These are phyloP conservation scores for Parietaria judaica DNA, from an alignment of 306 rosid genomes.

Conservation along the genomic window DNA sequence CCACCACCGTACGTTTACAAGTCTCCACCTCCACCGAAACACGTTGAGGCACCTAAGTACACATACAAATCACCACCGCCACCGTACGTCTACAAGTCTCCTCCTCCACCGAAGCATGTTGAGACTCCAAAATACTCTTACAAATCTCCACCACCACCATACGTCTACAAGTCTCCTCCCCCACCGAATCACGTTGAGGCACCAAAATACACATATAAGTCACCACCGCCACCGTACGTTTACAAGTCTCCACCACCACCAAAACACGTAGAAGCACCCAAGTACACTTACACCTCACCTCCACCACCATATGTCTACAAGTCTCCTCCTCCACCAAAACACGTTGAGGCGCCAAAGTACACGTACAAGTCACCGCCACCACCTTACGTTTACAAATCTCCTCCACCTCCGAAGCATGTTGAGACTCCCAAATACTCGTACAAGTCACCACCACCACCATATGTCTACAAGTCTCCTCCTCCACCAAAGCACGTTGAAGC, in stretches of 20 bases:
- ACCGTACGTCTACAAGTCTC: not conserved
- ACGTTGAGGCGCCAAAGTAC: not conserved
- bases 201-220: too few relatives aligned
- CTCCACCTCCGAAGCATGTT: not conserved
- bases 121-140: not conserved
- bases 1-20: slow-evolving; percentile 14
- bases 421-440: too few relatives aligned
- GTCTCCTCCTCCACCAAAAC: not conserved
- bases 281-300: not conserved
- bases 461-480: not conserved
- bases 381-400: not conserved
- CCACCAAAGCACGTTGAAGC: slow-evolving; percentile 7
- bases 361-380: not conserved
- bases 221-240: slow-evolving; percentile 8
- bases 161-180: not conserved
- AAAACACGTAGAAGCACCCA: not conserved
- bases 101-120: not conserved
- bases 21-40: not conserved
- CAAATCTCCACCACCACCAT: not conserved
- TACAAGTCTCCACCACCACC: slow-evolving; percentile 7
- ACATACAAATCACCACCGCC: not conserved
- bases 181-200: not conserved
- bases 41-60: not conserved
- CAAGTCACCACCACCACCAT: slow-evolving; percentile 8
- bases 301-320: not conserved